These are phyloP conservation scores for Apiospora malaysiana DNA, from an alignment of 2,329 filamentous ascomycete genomes.

Conservation along the genomic window DNA sequence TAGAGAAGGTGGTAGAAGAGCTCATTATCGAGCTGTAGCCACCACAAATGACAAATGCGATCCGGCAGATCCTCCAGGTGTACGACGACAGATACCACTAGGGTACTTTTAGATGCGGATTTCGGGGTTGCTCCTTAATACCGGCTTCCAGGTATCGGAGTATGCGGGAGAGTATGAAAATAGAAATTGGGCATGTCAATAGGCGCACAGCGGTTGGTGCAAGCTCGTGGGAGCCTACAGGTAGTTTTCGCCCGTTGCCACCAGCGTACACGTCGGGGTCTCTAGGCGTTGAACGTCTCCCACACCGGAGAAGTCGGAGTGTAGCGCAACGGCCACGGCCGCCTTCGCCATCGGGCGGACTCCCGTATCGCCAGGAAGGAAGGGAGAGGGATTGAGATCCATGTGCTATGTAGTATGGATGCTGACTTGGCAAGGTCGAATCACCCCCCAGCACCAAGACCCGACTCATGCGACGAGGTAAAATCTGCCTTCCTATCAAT, in stretches of 20 bases:
- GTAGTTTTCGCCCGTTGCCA: not conserved
- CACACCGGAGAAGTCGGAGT: conserved; percentile 9
- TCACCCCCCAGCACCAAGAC: conserved; percentile 1
- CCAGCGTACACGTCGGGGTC: not conserved
- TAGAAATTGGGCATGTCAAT: not conserved
- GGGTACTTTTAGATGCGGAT: not conserved
- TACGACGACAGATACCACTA: not conserved
- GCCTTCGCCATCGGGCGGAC: not conserved
- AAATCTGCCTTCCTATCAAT: conserved; percentile 17
- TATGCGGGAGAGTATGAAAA: not conserved
- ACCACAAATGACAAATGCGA: not conserved
- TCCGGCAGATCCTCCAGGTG: not conserved
- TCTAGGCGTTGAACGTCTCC: not conserved
- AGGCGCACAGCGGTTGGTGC: not conserved
- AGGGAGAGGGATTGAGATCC: not conserved
- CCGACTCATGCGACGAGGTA: not conserved
- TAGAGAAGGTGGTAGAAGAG: conserved; percentile 2
- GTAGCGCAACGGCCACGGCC: not conserved
- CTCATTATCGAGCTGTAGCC: not conserved
- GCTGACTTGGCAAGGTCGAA: conserved; percentile 1
- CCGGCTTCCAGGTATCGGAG: not conserved
- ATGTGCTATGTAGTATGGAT: not conserved
- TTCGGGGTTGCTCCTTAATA: not conserved
- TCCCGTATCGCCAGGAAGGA: not conserved
- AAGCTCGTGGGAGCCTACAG: not conserved